Conservation (phyloP, 2,329 filamentous ascomycete genomes). For the Phaeosphaeriaceae sp. region DNA sequence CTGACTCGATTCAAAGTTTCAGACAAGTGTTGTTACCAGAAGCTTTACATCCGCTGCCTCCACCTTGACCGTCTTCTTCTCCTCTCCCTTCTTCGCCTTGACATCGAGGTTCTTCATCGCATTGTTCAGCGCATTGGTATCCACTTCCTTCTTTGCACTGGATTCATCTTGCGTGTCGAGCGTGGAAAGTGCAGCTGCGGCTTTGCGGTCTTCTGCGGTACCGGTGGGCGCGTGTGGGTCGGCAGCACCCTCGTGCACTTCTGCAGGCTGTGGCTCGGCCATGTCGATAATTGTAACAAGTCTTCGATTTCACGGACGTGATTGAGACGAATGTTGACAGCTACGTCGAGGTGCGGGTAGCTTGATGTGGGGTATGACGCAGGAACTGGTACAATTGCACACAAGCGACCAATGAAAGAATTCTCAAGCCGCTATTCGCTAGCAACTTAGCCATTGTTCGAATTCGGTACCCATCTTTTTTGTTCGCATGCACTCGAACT, state of each 20-base stretch:
- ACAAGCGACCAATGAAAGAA: constrained; percentile 1
- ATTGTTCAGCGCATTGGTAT: constrained; percentile 74
- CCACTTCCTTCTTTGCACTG: constrained; percentile 65
- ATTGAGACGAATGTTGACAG: not conserved
- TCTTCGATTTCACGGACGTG: not conserved
- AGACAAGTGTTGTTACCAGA: constrained; percentile 58
- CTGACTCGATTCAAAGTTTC: not conserved
- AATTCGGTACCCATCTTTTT: not conserved
- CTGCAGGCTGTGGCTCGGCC: constrained; percentile 68
- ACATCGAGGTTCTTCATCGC: constrained; percentile 71
- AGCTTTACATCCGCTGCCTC: constrained; percentile 75
- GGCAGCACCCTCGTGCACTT: constrained; percentile 67
- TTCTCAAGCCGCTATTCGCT: not conserved
- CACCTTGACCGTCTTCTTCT: constrained; percentile 70
- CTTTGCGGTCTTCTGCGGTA: constrained; percentile 80
- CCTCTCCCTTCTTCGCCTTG: constrained; percentile 54
- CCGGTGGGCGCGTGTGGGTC: constrained; percentile 52
- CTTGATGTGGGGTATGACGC: constrained; percentile 6
- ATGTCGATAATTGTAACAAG: constrained; percentile 50
- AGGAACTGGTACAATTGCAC: not conserved
- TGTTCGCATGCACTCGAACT: not conserved
- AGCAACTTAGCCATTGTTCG: not conserved
- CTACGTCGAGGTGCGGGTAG: not conserved
- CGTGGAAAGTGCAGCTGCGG: constrained; percentile 74
- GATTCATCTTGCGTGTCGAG: constrained; percentile 67